Evolutionary conservation across 148 eudicot genomes (phyloP), one percentile per base, ranked within the genome.

Genomic region (Persicaria tinctoria): DNA sequence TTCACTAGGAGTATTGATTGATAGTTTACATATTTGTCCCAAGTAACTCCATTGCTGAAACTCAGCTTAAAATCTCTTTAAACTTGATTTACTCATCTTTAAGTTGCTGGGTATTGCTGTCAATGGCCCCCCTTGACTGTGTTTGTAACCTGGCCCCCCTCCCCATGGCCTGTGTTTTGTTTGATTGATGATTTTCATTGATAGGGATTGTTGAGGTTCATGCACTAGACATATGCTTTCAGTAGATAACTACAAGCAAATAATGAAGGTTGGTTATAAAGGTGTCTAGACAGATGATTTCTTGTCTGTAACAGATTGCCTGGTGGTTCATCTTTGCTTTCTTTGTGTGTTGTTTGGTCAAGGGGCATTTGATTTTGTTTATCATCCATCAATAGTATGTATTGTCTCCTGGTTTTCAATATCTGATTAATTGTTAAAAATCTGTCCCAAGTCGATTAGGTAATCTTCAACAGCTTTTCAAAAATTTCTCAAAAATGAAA

Each of bases 271-370:
- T 66, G 47, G 38, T 59, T 41, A 41, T 41, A 32, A 66, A 66
- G 47, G 1, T 38, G 70, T 5, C 13, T 47, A 66, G 70, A 41
- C 18, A 66, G 9, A 66, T 41, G 47, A 66, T 41, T 13, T 66
- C 47, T 66, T 66, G 70, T 66, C 70, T 60, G 41, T 20, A 6
- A 8, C 9, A 18, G 23, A 60, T 32, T 1, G 68, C 10, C 41
- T 27, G 10, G 68, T 60, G 41, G 70, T 66, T 66, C n/a, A 38
- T 10, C 70, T 2, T 66, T 12, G 70, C 48, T 66, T 64, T 66
- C 48, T 66, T 63, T 63, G 41, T 6, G 11, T 63, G 68, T 63
- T n/a, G 59, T 55, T 55, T 14, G 59, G n/a, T 55, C 18, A 14
- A 55, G 59, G 59, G 59, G 7, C 59, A 55, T 55, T 55, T 55